Percentiles rank a stretch among this genome's conserved stretches.
phyloP scores from a whole-genome alignment of 2,329 filamentous ascomycete species.

The Cercospora zeae-maydis region DNA sequence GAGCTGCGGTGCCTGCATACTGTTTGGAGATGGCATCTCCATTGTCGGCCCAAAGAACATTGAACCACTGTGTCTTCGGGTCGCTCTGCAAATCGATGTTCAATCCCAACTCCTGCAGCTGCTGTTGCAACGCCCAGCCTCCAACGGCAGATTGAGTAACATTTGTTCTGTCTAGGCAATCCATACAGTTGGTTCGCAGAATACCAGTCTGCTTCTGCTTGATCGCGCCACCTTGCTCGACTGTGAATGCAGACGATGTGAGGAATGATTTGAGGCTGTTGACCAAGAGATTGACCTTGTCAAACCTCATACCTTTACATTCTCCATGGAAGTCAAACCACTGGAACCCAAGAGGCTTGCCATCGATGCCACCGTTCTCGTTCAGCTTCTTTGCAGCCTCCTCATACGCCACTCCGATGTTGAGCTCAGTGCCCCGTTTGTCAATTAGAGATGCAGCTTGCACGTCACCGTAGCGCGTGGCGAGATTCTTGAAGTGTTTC shows the following conservation, averaged over 20 bases:
- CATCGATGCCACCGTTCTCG: slow-evolving; percentile 53
- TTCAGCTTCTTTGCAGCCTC: slow-evolving; percentile 65
- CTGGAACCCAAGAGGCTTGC: slow-evolving; percentile 64
- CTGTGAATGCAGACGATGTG: slow-evolving; percentile 67
- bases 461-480: slow-evolving; percentile 67
- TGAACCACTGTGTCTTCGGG: slow-evolving; percentile 86
- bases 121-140: slow-evolving; percentile 73
- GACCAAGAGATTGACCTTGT: slow-evolving; percentile 81
- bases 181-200: slow-evolving; percentile 97
- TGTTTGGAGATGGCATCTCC: slow-evolving; percentile 93
- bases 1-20: slow-evolving; percentile 89
- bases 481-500: slow-evolving; percentile 71
- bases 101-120: slow-evolving; percentile 72
- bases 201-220: slow-evolving; percentile 64
- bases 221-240: slow-evolving; percentile 47
- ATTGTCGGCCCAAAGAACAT: slow-evolving; percentile 91
- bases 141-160: slow-evolving; percentile 91
- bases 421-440: slow-evolving; percentile 76
- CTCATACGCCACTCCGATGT: slow-evolving; percentile 75
- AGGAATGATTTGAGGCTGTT: slow-evolving; percentile 66
- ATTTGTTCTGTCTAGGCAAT: slow-evolving; percentile 93
- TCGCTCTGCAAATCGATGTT: slow-evolving; percentile 72
- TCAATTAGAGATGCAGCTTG: slow-evolving; percentile 84
- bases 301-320: slow-evolving; percentile 95
- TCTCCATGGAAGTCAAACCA: slow-evolving; percentile 97